phyloP scores from a whole-genome alignment of 345 rosid genomes.

The Eucalyptus shirleyi region DNA sequence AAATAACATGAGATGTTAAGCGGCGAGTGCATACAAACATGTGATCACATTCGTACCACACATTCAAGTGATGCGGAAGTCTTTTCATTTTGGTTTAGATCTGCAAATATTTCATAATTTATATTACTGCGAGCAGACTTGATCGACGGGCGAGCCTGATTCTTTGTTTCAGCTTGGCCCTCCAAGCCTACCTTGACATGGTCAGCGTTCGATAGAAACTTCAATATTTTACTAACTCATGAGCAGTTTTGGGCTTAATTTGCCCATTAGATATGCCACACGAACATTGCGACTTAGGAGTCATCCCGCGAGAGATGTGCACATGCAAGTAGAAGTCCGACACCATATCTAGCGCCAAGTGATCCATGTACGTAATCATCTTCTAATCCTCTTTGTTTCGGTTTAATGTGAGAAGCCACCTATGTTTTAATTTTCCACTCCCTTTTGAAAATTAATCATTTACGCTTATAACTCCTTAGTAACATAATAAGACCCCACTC shows the following conservation, averaged over 20 bases:
- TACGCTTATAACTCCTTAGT: not conserved
- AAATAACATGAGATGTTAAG: not conserved
- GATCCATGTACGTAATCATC: not conserved
- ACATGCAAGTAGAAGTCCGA: not conserved
- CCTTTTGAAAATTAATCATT: not conserved
- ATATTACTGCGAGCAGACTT: not conserved
- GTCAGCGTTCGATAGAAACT: not conserved
- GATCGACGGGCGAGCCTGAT: accelerated
- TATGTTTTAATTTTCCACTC: not conserved
- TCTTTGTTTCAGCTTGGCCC: not conserved
- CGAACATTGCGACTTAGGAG: not conserved
- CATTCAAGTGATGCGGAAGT: not conserved
- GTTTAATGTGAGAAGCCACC: not conserved
- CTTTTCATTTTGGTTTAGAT: not conserved
- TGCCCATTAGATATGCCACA: not conserved
- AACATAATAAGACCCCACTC: not conserved
- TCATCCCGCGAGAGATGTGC: not conserved
- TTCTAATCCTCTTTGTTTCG: not conserved
- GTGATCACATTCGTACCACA: not conserved
- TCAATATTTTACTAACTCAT: not conserved
- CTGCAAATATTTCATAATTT: not conserved
- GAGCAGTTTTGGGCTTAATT: not conserved
- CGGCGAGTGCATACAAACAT: accelerated
- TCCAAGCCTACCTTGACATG: not conserved
- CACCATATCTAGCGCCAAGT: not conserved